These are phyloP conservation scores for Rubia balearica DNA, from an alignment of 305 asterid genomes.

Conservation along the genomic window DNA sequence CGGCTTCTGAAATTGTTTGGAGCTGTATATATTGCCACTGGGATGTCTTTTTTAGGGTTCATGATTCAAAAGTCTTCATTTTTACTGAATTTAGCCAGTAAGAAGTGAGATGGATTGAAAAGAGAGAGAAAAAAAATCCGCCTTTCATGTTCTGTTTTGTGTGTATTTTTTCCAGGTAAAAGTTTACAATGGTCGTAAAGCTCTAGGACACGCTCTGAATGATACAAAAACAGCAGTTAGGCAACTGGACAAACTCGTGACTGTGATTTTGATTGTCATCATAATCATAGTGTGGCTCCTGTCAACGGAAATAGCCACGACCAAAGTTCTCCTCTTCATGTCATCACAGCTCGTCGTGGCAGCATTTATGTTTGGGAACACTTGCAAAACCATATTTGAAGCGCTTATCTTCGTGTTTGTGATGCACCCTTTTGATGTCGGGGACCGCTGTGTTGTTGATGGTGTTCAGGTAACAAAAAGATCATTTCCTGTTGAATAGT, in stretches of 20 bases:
- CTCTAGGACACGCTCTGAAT: slow-evolving; percentile 62
- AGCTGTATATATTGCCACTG: background rate
- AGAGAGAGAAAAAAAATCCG: background rate
- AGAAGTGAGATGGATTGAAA: background rate
- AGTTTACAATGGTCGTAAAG: slow-evolving; percentile 69
- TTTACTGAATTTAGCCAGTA: background rate
- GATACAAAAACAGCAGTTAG: slow-evolving; percentile 81
- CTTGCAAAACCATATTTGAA: slow-evolving; percentile 86
- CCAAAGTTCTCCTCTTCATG: slow-evolving; percentile 57
- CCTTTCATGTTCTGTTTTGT: background rate
- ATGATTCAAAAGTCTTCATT: slow-evolving; percentile 1
- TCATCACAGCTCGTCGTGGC: slow-evolving; percentile 78
- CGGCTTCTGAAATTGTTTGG: background rate
- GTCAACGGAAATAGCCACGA: slow-evolving; percentile 64
- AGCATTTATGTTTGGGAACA: slow-evolving; percentile 73
- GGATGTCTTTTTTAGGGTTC: slow-evolving; percentile 1
- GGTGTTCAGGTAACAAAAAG: slow-evolving; percentile 59
- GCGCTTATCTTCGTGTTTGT: slow-evolving; percentile 84
- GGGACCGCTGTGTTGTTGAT: slow-evolving; percentile 72
- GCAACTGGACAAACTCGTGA: slow-evolving; percentile 57
- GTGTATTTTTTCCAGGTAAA: slow-evolving; percentile 43
- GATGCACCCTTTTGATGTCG: slow-evolving; percentile 95
- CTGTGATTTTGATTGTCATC: slow-evolving; percentile 42
- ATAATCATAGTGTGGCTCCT: slow-evolving; percentile 67
- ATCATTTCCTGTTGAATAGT: slow-evolving; percentile 9